phyloP scores from a whole-genome alignment of 306 rosid genomes.

The Parietaria judaica region DNA sequence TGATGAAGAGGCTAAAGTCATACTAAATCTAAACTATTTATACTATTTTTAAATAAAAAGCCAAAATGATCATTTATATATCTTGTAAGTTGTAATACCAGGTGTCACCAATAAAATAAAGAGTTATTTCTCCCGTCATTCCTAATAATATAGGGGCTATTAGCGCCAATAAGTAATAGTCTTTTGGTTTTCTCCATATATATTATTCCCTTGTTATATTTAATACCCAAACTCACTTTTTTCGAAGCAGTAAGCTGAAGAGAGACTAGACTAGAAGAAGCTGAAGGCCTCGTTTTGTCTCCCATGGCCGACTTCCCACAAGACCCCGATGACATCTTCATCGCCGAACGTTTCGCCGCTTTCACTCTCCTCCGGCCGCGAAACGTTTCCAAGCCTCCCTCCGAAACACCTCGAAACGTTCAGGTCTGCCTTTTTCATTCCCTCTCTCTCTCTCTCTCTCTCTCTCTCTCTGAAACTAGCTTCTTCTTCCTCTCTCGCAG shows the following conservation, averaged over 20 bases:
- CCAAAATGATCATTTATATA: no score
- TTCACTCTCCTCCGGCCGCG: slow-evolving; percentile 15
- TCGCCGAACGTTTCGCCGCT: slow-evolving; percentile 22
- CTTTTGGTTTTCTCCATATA: no score
- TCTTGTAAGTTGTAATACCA: no score
- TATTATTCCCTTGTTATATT: no score
- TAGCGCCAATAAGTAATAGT: no score
- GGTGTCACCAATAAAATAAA: no score
- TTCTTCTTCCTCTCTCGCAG: neutral
- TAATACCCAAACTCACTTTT: no score
- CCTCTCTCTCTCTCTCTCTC: neutral
- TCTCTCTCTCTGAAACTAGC: neutral
- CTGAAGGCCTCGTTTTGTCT: neutral
- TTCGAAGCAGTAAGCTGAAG: neutral
- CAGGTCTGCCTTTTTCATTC: neutral
- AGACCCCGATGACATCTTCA: slow-evolving; percentile 11
- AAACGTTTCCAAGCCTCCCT: slow-evolving; percentile 9
- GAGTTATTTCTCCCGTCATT: no score
- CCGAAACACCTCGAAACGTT: neutral
- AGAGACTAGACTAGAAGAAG: neutral
- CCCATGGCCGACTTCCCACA: slow-evolving; percentile 24
- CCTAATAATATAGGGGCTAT: no score
- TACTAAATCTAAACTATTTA: no score
- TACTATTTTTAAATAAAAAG: no score
- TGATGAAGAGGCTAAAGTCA: no score